Base-by-base conservation (phyloP, 1,284 basidiomycete genomes). In the Austroboletus niveus region DNA sequence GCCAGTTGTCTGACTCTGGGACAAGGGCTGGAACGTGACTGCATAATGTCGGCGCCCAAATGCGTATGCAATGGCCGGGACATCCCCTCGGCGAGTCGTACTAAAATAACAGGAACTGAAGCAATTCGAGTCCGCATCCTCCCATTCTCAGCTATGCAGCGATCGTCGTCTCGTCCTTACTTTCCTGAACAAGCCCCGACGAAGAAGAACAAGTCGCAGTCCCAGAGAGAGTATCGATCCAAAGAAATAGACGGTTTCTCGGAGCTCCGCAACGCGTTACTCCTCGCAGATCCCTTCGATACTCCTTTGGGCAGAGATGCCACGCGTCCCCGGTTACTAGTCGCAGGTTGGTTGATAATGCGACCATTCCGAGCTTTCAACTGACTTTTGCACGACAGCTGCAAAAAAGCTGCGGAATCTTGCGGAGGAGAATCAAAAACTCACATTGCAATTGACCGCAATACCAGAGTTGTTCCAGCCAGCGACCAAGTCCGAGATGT, bases 161-260 rank as follows among this genome's bases (percentile, higher is more conserved):
- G 36, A 35, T 46, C 52, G 9, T 39, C 49, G 24, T 34, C 49
- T 39, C 52, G 42, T 29, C 15, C 40, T 12, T 41, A 5, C 14
- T 15, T 24, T 27, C 20, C 38, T 17, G 17, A 39, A 17, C 17
- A 8, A 8, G 17, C 4, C 2, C 38, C 17, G 8, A 17, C 1
- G 8, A 63, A 60, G 45, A 63, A 60, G 45, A 64, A 53, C 49
- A 66, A 70, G 49, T 49, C 45, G 17, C 66, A 63, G 52, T 68
- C 62, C 3, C 66, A 69, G 34, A 53, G 65, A 50, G 63, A 57
- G 30, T 68, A 70, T 27, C 67, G 68, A 15, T 62, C 55, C 40
- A 69, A 69, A 50, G 68, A 66, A 49, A 60, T 57, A n/a, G 66
- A 67, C 36, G 64, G 64, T 29, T 66, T 66, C 54, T 50, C 62